Conservation (phyloP, 1,284 basidiomycete genomes). For the Microstroma glucosiphilum region DNA sequence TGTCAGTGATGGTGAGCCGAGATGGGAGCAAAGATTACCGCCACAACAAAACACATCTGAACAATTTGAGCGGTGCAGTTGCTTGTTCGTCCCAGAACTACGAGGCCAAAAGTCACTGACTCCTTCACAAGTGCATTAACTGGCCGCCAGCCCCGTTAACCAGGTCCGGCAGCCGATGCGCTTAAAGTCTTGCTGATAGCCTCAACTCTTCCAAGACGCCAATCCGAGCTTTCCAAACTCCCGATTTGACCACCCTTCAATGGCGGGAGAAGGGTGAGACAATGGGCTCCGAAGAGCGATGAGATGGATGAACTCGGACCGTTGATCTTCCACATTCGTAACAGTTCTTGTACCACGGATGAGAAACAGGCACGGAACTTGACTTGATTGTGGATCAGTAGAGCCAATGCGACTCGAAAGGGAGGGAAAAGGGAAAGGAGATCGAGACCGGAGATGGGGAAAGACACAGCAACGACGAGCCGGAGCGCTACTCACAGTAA, state of each 20-base stretch:
- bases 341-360: slow-evolving; percentile 53
- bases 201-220: slow-evolving; percentile 46
- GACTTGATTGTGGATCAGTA: slow-evolving; percentile 45
- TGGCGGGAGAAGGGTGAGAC: slow-evolving; percentile 44
- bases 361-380: slow-evolving; percentile 41
- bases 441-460: slow-evolving; percentile 7
- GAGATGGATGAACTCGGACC: slow-evolving; percentile 52
- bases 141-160: too few species aligned
- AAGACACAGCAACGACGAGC: slow-evolving; percentile 5
- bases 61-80: too few species aligned
- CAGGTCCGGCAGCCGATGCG: too few species aligned
- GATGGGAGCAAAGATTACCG: slow-evolving; percentile 4
- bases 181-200: background rate
- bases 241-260: slow-evolving; percentile 44
- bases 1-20: slow-evolving; percentile 7
- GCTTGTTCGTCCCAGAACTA: slow-evolving; percentile 43
- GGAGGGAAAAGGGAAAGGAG: slow-evolving; percentile 10
- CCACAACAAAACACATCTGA: slow-evolving; percentile 10
- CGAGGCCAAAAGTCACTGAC: slow-evolving; percentile 21
- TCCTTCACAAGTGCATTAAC: background rate
- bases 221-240: slow-evolving; percentile 32
- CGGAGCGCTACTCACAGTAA: slow-evolving; percentile 66
- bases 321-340: slow-evolving; percentile 62
- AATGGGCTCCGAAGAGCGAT: slow-evolving; percentile 41
- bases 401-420: slow-evolving; percentile 12